These are phyloP conservation scores for Kregervanrija fluxuum DNA, from an alignment of 805 yeast genomes.

Conservation along the genomic window DNA sequence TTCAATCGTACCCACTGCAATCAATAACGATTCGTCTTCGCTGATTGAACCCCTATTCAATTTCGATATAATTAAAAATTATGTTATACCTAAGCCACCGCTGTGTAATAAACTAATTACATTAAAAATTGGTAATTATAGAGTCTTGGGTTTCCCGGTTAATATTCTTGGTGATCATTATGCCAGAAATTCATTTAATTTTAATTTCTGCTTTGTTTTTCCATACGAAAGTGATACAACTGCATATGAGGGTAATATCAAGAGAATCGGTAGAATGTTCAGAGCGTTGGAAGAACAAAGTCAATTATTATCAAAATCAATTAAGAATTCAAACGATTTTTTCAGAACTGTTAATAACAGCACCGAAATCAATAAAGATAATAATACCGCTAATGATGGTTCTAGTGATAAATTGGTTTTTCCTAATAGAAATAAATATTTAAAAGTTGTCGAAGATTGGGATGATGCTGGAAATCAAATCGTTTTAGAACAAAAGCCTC, in stretches of 20 bases:
- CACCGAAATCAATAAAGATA: constrained; percentile 3
- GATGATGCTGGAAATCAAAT: constrained; percentile 21
- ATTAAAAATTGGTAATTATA: constrained; percentile 58
- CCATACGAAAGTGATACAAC: constrained; percentile 73
- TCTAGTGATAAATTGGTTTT: constrained; percentile 6
- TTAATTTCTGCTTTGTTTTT: constrained; percentile 90
- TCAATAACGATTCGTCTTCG: constrained; percentile 26
- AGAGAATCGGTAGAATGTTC: constrained; percentile 82
- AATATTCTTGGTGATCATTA: constrained; percentile 67
- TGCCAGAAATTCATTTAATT: constrained; percentile 85
- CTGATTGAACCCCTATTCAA: constrained; percentile 46
- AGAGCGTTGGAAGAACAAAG: constrained; percentile 86
- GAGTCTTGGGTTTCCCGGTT: constrained; percentile 86
- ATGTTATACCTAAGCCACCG: constrained; percentile 88
- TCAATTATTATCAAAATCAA: constrained; percentile 56
- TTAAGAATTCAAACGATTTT: constrained; percentile 36
- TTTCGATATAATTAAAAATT: constrained; percentile 83
- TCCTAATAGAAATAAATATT: constrained; percentile 19
- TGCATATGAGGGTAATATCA: constrained; percentile 80
- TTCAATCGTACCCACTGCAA: constrained; percentile 37
- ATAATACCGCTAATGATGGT: constrained; percentile 5
- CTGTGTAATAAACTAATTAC: constrained; percentile 78
- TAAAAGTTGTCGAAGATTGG: constrained; percentile 25
- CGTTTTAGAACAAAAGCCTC: constrained; percentile 14
- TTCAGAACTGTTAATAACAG: constrained; percentile 22